Base-by-base conservation (phyloP, 495 filamentous ascomycete genomes). In the Penicillium lagena region DNA sequence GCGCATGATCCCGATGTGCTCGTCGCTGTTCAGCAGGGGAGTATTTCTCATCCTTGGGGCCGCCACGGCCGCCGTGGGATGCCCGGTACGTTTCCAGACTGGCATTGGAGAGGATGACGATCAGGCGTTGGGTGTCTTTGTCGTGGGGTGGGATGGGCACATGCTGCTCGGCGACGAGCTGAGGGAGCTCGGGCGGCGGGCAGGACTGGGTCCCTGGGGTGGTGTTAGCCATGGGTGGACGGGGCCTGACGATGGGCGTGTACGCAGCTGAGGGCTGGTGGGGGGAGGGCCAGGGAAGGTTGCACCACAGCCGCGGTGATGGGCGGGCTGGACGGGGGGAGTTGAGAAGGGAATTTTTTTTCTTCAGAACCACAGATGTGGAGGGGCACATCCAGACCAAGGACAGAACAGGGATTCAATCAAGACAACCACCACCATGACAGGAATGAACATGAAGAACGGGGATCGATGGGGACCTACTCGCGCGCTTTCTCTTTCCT, bases 1-100 rank as follows among this genome's bases (percentile, higher is more conserved):
- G 59, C 94, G 85, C 88, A 97, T 93, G 49, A 96, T 83, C 40
- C 93, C 94, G 49, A 98, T 98, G 62, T 98, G 93, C 69, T 98
- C 93, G 55, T 98, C 93, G 62, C 90, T 96, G 76, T 98, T 98
- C 52, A 98, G 78, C 35, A 98, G 72, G 37, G 37, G 89, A 89
- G 68, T 93, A 97, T 60, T 96, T 96, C 54, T 97, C 93, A 52
- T 95, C 90, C 15, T 77, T 78, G 46, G 78, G 71, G 33, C 83
- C 83, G 49, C 71, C 76, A 44, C 85, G 82, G 17, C 83, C 80
- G 43, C 79, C 79, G 38, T 85, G 81, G 31, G 83, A 83, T 4
- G 90, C 87, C 59, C 89, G 90, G 76, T 95, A 96, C 7, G 93
- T 97, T 60, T 98, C 93, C 52, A 98, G 77, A 58, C 93, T 97